A percentile compares a stretch with the other conserved stretches of the same genome.
phyloP scores from a whole-genome alignment of 176 grass and related monocot species.

The Puya raimondii region DNA sequence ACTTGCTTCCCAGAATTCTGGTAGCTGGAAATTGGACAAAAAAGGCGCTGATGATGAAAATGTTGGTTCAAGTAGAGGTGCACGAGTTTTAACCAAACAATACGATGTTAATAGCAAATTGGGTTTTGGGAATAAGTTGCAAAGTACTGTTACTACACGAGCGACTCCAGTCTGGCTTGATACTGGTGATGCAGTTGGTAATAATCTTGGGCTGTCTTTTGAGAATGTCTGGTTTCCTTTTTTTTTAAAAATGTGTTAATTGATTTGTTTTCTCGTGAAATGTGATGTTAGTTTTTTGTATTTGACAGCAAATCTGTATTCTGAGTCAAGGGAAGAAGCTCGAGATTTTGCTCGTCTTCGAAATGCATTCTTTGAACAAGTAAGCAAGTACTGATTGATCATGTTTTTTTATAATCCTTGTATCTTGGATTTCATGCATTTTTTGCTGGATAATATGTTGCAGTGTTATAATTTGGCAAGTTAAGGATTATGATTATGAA shows the following conservation, averaged over 20 bases:
- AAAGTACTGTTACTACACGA: constrained; percentile 29
- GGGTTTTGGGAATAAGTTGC: constrained; percentile 67
- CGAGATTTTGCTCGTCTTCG: constrained; percentile 78
- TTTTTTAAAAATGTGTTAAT: background rate
- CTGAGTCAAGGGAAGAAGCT: constrained; percentile 91
- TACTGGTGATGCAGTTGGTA: constrained; percentile 93
- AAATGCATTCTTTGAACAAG: constrained; percentile 97
- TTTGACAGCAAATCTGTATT: constrained; percentile 59
- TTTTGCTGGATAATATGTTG: background rate
- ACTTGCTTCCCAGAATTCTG: constrained; percentile 50
- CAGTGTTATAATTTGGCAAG: constrained; percentile 1
- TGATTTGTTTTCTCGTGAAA: constrained; percentile 14
- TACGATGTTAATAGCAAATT: constrained; percentile 43
- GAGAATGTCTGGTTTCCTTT: constrained; percentile 4
- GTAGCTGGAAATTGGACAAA: constrained; percentile 52
- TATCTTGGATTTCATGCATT: too few species aligned
- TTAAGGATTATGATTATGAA: constrained; percentile 2
- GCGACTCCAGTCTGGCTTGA: constrained; percentile 79
- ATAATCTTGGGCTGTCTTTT: constrained; percentile 21
- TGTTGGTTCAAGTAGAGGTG: constrained; percentile 35
- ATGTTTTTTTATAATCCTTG: background rate
- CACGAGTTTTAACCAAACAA: constrained; percentile 39
- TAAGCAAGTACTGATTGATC: constrained; percentile 26
- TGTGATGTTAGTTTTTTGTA: constrained; percentile 13
- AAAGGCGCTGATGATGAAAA: constrained; percentile 43